Conservation (phyloP, 768 basidiomycete genomes). For the Russula vinacea region DNA sequence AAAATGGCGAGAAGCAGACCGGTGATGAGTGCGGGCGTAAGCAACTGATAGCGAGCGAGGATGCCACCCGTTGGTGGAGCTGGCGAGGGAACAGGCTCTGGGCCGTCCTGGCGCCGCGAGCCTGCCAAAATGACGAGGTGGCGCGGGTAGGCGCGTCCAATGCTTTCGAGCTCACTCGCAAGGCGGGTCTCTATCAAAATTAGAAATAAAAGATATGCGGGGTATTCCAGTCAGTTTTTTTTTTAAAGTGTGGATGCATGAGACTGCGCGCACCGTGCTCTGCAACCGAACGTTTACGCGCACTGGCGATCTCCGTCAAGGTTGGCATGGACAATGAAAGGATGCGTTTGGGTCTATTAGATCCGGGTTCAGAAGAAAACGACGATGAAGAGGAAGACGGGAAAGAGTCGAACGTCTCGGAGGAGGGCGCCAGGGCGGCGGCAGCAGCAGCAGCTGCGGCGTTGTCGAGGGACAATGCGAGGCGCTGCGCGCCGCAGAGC, state of each 20-base stretch:
- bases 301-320: constrained; percentile 41
- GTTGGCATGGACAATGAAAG: constrained; percentile 54
- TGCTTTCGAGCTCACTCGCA: constrained; percentile 46
- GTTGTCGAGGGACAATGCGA: constrained; percentile 39
- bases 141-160: constrained; percentile 51
- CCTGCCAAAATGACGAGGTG: constrained; percentile 69
- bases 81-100: constrained; percentile 32
- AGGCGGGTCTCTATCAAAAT: constrained; percentile 44
- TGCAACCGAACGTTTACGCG: constrained; percentile 49
- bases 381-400: neutral
- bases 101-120: constrained; percentile 44
- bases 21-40: constrained; percentile 72
- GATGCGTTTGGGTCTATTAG: constrained; percentile 48
- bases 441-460: neutral
- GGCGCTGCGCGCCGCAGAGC: constrained; percentile 52
- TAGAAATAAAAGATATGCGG: neutral
- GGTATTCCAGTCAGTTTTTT: neutral
- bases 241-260: neutral
- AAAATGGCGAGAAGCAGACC: constrained; percentile 63
- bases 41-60: constrained; percentile 69
- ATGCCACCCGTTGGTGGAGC: constrained; percentile 54
- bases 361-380: neutral
- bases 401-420: constrained; percentile 33
- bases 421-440: neutral
- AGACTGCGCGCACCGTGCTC: constrained; percentile 48